Evolutionary conservation across 1,284 basidiomycete species (phyloP), one percentile per base, ranked within the genome.

Genomic region (Melampsora americana): DNA sequence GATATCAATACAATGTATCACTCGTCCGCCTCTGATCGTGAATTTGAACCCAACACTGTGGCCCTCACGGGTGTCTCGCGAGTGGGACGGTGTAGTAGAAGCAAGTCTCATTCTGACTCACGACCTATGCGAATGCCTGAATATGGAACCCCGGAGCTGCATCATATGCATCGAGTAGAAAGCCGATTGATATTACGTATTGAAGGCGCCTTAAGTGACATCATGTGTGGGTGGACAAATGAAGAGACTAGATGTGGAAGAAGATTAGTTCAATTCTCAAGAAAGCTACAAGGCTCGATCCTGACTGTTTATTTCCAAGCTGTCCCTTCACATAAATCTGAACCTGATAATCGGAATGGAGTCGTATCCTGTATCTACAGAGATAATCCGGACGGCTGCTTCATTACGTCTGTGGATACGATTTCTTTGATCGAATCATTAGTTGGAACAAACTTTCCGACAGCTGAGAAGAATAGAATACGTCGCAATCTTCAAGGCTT

Each of bases 391-490:
- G 60, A 62, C 20, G 60, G 60, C 60, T 62, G 95, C 89, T 83
- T 89, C 80, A 79, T 94, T 79, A 98, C 95, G 16, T 95, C 93
- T 0, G 95, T 97, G 78, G 95, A 98, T 83, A 89, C 93, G 81
- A 95, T 98, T 81, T 92, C 91, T 82, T 87, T 97, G 20, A 88
- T 98, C 69, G 93, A 97, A 84, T 89, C 90, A 16, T 86, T 98
- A 61, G 90, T 94, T 42, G 90, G 89, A 32, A 88, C 88, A 53
- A 86, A 90, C 66, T 95, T 96, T 82, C 90, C 90, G 26, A 91
- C 95, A 59, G 93, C 95, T 83, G 95, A 97, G 86, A 97, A 96
- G 87, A 97, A 97, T 81, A 87, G 95, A 56, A 96, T 97, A 80
- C 87, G 95, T 71, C 87, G 95, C 75, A 97, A 97, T 83, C 85